These are phyloP conservation scores for Cladorrhinum sp. DNA, from an alignment of 2,329 filamentous ascomycete genomes.

Conservation along the genomic window DNA sequence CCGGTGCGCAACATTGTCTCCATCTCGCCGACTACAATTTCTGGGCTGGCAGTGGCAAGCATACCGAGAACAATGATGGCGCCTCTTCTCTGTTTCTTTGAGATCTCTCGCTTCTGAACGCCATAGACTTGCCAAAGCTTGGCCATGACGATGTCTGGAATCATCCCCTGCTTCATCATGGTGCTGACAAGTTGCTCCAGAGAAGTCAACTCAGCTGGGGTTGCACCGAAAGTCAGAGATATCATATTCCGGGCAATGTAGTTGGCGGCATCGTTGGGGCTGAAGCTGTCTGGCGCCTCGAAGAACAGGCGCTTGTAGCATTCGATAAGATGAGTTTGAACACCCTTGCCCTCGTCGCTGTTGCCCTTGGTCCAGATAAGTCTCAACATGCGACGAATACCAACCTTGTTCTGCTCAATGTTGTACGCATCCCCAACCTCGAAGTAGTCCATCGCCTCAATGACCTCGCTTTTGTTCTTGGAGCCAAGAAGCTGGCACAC, in stretches of 20 bases:
- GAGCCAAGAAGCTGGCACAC: slow-evolving; percentile 88
- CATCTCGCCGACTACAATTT: slow-evolving; percentile 92
- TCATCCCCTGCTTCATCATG: slow-evolving; percentile 92
- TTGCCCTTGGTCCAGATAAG: slow-evolving; percentile 99
- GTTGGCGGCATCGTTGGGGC: slow-evolving; percentile 84
- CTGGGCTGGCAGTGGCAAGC: slow-evolving; percentile 87
- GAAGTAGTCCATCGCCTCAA: slow-evolving; percentile 99
- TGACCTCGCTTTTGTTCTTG: slow-evolving; percentile 96
- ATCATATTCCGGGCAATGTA: slow-evolving; percentile 99
- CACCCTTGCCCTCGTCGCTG: slow-evolving; percentile 96
- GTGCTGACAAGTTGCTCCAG: slow-evolving; percentile 91
- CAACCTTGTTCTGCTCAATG: slow-evolving; percentile 85
- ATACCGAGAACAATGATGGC: slow-evolving; percentile 96
- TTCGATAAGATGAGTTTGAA: slow-evolving; percentile 94
- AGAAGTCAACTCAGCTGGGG: slow-evolving; percentile 90
- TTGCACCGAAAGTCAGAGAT: slow-evolving; percentile 92
- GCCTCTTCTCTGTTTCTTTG: slow-evolving; percentile 82
- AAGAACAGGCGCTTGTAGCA: slow-evolving; percentile 97
- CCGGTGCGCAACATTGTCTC: slow-evolving; percentile 91
- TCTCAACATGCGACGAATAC: slow-evolving; percentile 92
- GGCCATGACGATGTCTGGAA: slow-evolving; percentile 79
- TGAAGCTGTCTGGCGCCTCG: slow-evolving; percentile 86
- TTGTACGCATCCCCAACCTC: slow-evolving; percentile 94
- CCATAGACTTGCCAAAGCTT: slow-evolving; percentile 99
- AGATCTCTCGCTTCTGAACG: slow-evolving; percentile 89